phyloP scores from a whole-genome alignment of 1,284 basidiomycete species.

The Ceratorhiza oryzae-sativae region DNA sequence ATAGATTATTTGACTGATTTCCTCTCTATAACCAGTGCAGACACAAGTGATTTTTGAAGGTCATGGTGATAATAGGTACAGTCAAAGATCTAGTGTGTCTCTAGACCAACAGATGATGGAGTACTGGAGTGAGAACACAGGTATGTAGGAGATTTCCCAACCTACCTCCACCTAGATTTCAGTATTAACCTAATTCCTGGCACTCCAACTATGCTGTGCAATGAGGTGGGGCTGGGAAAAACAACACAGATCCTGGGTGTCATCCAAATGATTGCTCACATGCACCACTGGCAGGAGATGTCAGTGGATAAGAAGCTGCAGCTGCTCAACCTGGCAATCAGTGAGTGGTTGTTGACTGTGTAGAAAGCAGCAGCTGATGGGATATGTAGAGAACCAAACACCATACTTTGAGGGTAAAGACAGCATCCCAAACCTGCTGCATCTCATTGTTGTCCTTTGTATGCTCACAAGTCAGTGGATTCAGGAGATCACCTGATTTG shows the following conservation, averaged over 20 bases:
- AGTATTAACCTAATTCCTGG: too few species aligned
- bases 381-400: background rate
- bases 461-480: constrained; percentile 6
- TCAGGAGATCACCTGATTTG: background rate
- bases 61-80: too few species aligned
- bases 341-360: background rate
- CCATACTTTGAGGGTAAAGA: constrained; percentile 1
- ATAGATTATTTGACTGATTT: too few species aligned
- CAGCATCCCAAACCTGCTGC: background rate
- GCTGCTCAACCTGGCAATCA: background rate
- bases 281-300: background rate
- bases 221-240: constrained; percentile 31
- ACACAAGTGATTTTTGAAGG: too few species aligned
- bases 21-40: too few species aligned
- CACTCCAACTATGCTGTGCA: constrained; percentile 16
- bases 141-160: too few species aligned
- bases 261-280: constrained; percentile 1
- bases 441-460: background rate
- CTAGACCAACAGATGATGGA: too few species aligned
- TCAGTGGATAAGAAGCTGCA: background rate
- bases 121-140: too few species aligned
- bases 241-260: constrained; percentile 3
- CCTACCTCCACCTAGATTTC: too few species aligned
- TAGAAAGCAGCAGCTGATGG: background rate
- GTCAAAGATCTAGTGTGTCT: too few species aligned